Percentiles rank a stretch among this genome's conserved stretches.
These are phyloP conservation scores for Geotrichum restrictum DNA, from an alignment of 1,139 yeast species.

Conservation along the genomic window DNA sequence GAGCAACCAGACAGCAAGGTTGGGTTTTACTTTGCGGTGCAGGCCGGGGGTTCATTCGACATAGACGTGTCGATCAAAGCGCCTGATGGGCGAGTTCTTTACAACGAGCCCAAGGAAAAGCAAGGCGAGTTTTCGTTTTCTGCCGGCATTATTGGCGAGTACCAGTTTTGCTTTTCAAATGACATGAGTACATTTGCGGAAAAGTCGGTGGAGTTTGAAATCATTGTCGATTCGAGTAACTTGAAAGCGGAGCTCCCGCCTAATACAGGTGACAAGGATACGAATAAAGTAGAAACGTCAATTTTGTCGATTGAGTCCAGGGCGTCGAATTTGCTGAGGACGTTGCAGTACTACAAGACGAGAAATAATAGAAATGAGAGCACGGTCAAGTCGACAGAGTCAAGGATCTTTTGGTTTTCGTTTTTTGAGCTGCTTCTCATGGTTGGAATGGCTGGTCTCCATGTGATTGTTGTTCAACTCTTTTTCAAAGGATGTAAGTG, in stretches of 20 bases:
- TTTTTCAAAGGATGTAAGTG: slow-evolving; percentile 53
- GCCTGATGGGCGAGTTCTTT: slow-evolving; percentile 62
- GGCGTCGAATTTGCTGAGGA: slow-evolving; percentile 59
- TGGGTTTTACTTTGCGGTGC: slow-evolving; percentile 87
- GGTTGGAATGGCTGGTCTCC: slow-evolving; percentile 82
- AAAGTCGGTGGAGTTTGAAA: slow-evolving; percentile 85
- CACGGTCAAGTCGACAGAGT: slow-evolving; percentile 83
- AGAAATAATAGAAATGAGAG: slow-evolving; percentile 89
- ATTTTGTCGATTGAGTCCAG: slow-evolving; percentile 64
- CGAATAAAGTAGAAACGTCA: slow-evolving; percentile 37
- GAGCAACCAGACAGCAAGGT: slow-evolving; percentile 60
- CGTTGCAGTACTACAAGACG: slow-evolving; percentile 80
- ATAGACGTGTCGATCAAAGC: slow-evolving; percentile 71
- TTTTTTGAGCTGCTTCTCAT: slow-evolving; percentile 74
- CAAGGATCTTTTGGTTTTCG: slow-evolving; percentile 82
- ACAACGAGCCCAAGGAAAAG: slow-evolving; percentile 61
- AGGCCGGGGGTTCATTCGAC: slow-evolving; percentile 83
- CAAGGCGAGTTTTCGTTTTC: slow-evolving; percentile 81
- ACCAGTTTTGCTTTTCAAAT: slow-evolving; percentile 86
- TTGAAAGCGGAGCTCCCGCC: slow-evolving; percentile 20
- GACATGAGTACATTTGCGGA: slow-evolving; percentile 85
- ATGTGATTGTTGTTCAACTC: slow-evolving; percentile 77
- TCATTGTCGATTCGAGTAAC: slow-evolving; percentile 37
- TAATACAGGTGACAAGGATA: slow-evolving; percentile 18
- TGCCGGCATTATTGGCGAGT: slow-evolving; percentile 74